phyloP scores from a whole-genome alignment of 148 eudicot species.

The Vaccinium vitisidaea region DNA sequence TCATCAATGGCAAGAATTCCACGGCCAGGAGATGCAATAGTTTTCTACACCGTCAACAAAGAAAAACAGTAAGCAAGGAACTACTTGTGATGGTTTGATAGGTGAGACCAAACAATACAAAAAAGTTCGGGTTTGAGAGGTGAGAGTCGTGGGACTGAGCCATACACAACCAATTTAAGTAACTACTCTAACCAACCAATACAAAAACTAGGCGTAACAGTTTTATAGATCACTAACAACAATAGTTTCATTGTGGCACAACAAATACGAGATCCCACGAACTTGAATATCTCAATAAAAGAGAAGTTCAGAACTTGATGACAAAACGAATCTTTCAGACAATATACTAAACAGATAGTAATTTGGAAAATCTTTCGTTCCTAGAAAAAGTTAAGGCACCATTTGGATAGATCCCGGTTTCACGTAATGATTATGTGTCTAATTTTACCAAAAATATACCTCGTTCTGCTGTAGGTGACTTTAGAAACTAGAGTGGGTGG shows the following conservation, averaged over 20 bases:
- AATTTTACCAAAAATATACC: not conserved
- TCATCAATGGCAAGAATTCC: slow-evolving; percentile 98
- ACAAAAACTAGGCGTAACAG: not conserved
- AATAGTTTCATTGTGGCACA: not conserved
- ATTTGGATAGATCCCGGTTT: not conserved
- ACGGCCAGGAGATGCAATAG: slow-evolving; percentile 89
- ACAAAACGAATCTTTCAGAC: not conserved
- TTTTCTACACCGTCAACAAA: slow-evolving; percentile 47
- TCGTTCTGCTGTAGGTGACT: not conserved
- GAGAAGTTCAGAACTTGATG: not conserved
- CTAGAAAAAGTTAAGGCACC: not conserved
- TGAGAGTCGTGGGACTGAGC: not conserved
- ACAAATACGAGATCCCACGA: not conserved
- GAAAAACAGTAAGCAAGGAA: not conserved
- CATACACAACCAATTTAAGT: not conserved
- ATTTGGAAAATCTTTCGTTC: not conserved
- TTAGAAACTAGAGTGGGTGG: not conserved
- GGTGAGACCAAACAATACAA: not conserved
- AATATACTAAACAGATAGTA: not conserved
- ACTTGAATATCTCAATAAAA: not conserved
- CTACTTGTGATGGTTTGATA: not conserved
- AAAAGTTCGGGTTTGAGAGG: not conserved
- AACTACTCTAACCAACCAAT: not conserved
- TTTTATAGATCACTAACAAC: not conserved
- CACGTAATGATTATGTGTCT: not conserved